Base-by-base conservation (phyloP, 2,329 filamentous ascomycete species). In the Claviceps fusiformis region DNA sequence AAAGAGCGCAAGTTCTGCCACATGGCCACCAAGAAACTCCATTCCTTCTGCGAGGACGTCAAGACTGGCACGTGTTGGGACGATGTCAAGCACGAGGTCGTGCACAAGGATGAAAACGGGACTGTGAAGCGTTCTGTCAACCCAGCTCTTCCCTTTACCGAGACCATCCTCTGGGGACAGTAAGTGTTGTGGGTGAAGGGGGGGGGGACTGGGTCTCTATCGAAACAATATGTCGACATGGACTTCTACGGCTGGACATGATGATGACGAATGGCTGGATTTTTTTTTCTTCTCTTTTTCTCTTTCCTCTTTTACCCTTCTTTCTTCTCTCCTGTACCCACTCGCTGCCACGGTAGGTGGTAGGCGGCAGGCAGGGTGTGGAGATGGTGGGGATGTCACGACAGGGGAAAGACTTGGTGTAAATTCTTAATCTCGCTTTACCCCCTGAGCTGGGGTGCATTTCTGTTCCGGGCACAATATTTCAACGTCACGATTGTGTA, bases 21-120 rank as follows among this genome's bases (percentile, higher is more conserved):
- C 58, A 61, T 60, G 60, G 50, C 53, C 17, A 50, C 43, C 50
- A 60, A 60, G 56, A 58, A 50, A 5, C 3, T 58, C n/a, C 60
- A 59, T 44, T 2, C 43, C 0, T 56, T 61, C 51, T 61, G 59
- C 55, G 52, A 51, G 1, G 47, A 53, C 1, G 35, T 52, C 52
- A 33, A 54, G 31, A 24, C 35, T 17, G 58, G 58, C 15, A 47
- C 57, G 1, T 61, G 59, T 54, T 61, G 59, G 55, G 49, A 59
- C 33, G 55, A 60, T 13, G 56, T 47, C 8, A 49, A 54, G 15
- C 54, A 61, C 51, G 33, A 54, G 35, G 39, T 56, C 27, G 50
- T 47, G 29, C 29, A 37, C 27, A 54, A 54, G 52, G 17, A 19
- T 33, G 24, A 31, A 3, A 5, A 19, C 2, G 46, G 53, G 1